A percentile compares a stretch with the other conserved stretches of the same genome.
These are phyloP conservation scores for Astrocystis sublimbata DNA, from an alignment of 495 filamentous ascomycete genomes.

Conservation along the genomic window DNA sequence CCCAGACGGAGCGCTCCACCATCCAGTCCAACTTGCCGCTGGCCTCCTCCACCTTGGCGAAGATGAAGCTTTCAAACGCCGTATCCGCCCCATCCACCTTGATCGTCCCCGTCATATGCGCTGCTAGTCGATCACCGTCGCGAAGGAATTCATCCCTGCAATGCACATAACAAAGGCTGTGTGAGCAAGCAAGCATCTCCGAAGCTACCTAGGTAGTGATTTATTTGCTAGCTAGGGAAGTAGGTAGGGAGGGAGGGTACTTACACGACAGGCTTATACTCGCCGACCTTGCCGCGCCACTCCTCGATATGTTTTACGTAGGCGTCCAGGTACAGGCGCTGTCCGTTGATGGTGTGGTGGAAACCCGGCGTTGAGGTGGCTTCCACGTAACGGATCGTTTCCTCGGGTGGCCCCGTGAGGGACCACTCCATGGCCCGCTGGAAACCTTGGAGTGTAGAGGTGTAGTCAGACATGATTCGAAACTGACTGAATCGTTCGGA, in stretches of 20 bases:
- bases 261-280: slow-evolving; percentile 29
- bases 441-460: slow-evolving; percentile 25
- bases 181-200: too few relatives aligned
- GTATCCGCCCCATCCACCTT: slow-evolving; percentile 24
- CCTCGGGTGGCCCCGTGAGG: slow-evolving; percentile 24
- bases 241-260: background rate
- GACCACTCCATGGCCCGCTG: slow-evolving; percentile 28
- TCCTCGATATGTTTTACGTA: slow-evolving; percentile 29
- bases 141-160: too few relatives aligned
- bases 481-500: too few relatives aligned
- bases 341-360: background rate
- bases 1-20: slow-evolving; percentile 29
- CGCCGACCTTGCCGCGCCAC: slow-evolving; percentile 28
- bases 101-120: slow-evolving; percentile 25
- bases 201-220: too few relatives aligned
- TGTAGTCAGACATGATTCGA: slow-evolving; percentile 30
- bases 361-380: background rate
- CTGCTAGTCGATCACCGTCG: slow-evolving; percentile 14
- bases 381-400: slow-evolving; percentile 21
- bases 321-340: slow-evolving; percentile 6
- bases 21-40: slow-evolving; percentile 29
- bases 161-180: too few relatives aligned
- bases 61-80: slow-evolving; percentile 32
- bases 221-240: too few relatives aligned
- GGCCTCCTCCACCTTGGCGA: slow-evolving; percentile 25